These are phyloP conservation scores for Nitzschia sp. DNA, from an alignment of 108 stramenopile species.

Conservation along the genomic window DNA sequence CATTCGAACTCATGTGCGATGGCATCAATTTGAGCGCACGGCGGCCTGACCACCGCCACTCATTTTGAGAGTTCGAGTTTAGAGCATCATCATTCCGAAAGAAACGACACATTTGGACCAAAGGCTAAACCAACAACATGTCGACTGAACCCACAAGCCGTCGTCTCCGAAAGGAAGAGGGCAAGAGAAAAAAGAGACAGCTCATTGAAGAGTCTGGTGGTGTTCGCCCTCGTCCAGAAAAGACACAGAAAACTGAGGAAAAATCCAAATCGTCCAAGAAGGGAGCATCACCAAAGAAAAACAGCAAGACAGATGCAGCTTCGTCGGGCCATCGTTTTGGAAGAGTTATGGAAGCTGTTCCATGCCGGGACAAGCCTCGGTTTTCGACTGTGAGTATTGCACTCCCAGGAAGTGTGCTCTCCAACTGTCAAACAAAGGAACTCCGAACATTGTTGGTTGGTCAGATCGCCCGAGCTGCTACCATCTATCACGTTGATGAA, in stretches of 20 bases:
- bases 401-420: constrained; percentile 87
- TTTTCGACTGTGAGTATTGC: constrained; percentile 91
- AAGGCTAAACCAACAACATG: background rate
- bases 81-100: background rate
- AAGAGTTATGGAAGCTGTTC: constrained; percentile 80
- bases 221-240: constrained; percentile 41
- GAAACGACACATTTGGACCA: background rate
- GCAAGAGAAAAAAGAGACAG: constrained; percentile 43
- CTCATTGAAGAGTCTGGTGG: constrained; percentile 58
- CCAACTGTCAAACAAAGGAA: constrained; percentile 92
- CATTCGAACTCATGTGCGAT: too few relatives aligned
- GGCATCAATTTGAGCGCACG: background rate
- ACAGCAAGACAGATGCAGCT: background rate
- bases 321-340: constrained; percentile 70
- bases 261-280: background rate
- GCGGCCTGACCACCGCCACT: constrained; percentile 4
- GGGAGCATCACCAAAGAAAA: background rate
- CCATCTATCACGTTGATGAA: constrained; percentile 96
- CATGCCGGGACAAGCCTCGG: constrained; percentile 68
- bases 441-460: constrained; percentile 91
- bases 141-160: constrained; percentile 10
- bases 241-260: background rate
- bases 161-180: constrained; percentile 47
- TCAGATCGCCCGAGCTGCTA: constrained; percentile 93
- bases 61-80: background rate